phyloP scores from a whole-genome alignment of 495 filamentous ascomycete genomes.

The Aspergillus haitiensis region DNA sequence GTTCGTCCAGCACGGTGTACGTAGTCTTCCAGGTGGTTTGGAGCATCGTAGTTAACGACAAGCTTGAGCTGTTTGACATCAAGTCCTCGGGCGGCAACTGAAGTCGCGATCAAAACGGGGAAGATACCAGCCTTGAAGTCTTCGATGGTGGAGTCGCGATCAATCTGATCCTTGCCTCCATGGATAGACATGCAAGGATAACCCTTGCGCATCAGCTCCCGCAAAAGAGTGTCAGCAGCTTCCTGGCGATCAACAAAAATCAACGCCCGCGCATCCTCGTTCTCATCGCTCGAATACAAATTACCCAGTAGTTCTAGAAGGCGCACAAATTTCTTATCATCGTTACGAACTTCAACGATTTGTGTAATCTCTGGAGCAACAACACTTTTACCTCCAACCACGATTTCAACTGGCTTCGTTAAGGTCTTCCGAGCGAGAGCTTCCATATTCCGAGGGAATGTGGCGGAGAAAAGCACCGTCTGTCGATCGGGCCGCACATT shows the following conservation, averaged over 20 bases:
- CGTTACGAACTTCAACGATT: conserved; percentile 82
- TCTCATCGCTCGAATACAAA: conserved; percentile 69
- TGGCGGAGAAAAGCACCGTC: conserved; percentile 94
- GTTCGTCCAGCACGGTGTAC: conserved; percentile 95
- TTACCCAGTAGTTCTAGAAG: conserved; percentile 85
- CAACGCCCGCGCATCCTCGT: conserved; percentile 84
- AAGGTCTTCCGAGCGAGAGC: conserved; percentile 84
- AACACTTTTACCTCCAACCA: conserved; percentile 85
- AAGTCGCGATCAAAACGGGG: conserved; percentile 90
- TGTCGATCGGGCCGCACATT: conserved; percentile 91
- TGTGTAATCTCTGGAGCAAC: conserved; percentile 95
- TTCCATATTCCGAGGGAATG: conserved; percentile 93
- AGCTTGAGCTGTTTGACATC: conserved; percentile 97
- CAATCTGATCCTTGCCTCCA: conserved; percentile 92
- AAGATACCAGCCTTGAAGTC: conserved; percentile 93
- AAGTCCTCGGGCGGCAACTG: conserved; percentile 90
- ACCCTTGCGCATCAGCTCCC: conserved; percentile 79
- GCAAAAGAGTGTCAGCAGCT: conserved; percentile 81
- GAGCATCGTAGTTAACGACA: conserved; percentile 95
- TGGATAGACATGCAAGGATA: conserved; percentile 97
- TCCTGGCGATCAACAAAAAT: conserved; percentile 97
- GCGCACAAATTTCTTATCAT: conserved; percentile 81
- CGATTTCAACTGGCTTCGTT: conserved; percentile 84
- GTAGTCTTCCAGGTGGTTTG: conserved; percentile 97
- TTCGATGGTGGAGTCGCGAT: conserved; percentile 89